A percentile compares a stretch with the other conserved stretches of the same genome.
Evolutionary conservation across 2,329 filamentous ascomycete species (phyloP).

Genomic region (Neurospora sp.): DNA sequence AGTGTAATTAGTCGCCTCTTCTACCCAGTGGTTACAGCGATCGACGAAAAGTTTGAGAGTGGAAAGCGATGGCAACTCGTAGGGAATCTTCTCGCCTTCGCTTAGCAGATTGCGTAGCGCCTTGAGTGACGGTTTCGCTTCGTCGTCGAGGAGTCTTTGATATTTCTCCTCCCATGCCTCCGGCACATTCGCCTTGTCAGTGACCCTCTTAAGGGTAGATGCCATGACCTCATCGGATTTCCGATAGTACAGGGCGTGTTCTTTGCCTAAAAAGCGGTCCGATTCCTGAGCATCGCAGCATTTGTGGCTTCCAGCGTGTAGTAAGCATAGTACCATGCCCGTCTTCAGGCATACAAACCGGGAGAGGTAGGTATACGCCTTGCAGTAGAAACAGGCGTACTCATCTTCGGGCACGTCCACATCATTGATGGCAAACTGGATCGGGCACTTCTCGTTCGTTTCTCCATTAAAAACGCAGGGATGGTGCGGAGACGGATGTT

Average conservation of each 20-base stretch:
- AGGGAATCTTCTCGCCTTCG: slow-evolving; percentile 94
- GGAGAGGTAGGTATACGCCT: slow-evolving; percentile 83
- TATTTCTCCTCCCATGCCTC: slow-evolving; percentile 89
- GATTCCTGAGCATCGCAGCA: slow-evolving; percentile 65
- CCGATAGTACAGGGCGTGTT: slow-evolving; percentile 70
- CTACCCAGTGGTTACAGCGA: slow-evolving; percentile 94
- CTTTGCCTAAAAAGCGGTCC: slow-evolving; percentile 57
- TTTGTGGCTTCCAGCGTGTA: slow-evolving; percentile 69
- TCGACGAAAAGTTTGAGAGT: slow-evolving; percentile 85
- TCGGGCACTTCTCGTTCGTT: slow-evolving; percentile 42
- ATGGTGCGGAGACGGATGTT: slow-evolving; percentile 51
- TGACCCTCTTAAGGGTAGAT: slow-evolving; percentile 60
- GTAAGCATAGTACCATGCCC: slow-evolving; percentile 72
- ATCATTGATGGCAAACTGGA: slow-evolving; percentile 58
- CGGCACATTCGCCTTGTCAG: slow-evolving; percentile 77
- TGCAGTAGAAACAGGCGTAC: slow-evolving; percentile 86
- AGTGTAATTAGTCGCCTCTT: slow-evolving; percentile 92
- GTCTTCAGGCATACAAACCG: slow-evolving; percentile 77
- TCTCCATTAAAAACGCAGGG: slow-evolving; percentile 42
- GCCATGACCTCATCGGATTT: slow-evolving; percentile 63
- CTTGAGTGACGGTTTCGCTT: slow-evolving; percentile 77
- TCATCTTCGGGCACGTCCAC: slow-evolving; percentile 80
- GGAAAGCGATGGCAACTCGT: slow-evolving; percentile 72
- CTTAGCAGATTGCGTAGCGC: slow-evolving; percentile 71
- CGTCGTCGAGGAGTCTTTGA: slow-evolving; percentile 73